phyloP scores from a whole-genome alignment of 2,329 filamentous ascomycete species.

The Penicillium sclerotiorum region DNA sequence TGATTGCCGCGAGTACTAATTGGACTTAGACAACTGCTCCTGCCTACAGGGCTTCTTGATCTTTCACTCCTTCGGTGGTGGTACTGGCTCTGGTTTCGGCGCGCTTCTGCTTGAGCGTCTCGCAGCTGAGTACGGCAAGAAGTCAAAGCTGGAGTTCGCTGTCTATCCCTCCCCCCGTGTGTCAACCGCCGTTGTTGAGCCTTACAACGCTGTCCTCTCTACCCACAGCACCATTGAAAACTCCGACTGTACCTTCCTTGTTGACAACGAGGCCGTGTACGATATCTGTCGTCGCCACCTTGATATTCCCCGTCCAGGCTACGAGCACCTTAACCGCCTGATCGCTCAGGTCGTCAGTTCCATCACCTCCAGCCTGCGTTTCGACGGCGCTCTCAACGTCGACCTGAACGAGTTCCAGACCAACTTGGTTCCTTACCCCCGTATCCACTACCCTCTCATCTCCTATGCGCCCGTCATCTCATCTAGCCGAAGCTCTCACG shows the following conservation, averaged over 20 bases:
- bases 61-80: slow-evolving; percentile 70
- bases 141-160: slow-evolving; percentile 68
- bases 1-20: too few relatives aligned
- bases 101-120: slow-evolving; percentile 66
- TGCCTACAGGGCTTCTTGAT: slow-evolving; percentile 69
- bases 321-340: slow-evolving; percentile 66
- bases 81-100: slow-evolving; percentile 69
- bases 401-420: slow-evolving; percentile 72
- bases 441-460: slow-evolving; percentile 69
- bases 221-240: slow-evolving; percentile 67
- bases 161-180: slow-evolving; percentile 67
- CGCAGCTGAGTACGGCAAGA: slow-evolving; percentile 67
- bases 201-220: slow-evolving; percentile 63
- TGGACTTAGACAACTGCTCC: slow-evolving; percentile 61
- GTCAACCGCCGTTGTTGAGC: slow-evolving; percentile 68
- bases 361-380: slow-evolving; percentile 66
- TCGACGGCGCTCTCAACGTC: slow-evolving; percentile 68
- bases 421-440: slow-evolving; percentile 68
- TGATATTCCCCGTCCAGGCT: slow-evolving; percentile 65
- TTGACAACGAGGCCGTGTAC: slow-evolving; percentile 70
- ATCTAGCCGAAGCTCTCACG: slow-evolving; percentile 75
- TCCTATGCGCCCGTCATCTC: slow-evolving; percentile 66
- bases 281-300: slow-evolving; percentile 68
- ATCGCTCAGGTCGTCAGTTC: slow-evolving; percentile 70
- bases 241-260: slow-evolving; percentile 68